Conservation (phyloP, 2,329 filamentous ascomycete species). For the Akanthomyces dipterigenus region DNA sequence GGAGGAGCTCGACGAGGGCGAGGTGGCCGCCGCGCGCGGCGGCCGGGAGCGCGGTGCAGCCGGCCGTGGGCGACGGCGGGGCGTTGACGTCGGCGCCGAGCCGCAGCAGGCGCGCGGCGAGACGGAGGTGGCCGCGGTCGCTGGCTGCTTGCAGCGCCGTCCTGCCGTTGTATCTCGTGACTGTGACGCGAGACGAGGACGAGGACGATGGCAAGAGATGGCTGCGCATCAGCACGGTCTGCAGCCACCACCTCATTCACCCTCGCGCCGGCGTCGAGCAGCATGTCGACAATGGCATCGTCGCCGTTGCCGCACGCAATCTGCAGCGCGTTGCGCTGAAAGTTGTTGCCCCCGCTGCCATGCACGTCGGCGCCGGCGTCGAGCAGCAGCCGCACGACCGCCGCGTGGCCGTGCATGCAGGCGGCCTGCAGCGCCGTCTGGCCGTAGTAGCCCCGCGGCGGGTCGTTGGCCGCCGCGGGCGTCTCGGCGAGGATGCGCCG, state of each 20-base stretch:
- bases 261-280: background rate
- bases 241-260: background rate
- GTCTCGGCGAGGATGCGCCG: constrained; percentile 20
- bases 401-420: constrained; percentile 19
- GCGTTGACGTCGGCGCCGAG: constrained; percentile 28
- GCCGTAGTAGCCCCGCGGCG: constrained; percentile 27
- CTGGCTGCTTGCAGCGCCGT: constrained; percentile 33
- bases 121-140: constrained; percentile 19
- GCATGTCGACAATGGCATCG: background rate
- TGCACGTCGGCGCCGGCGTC: constrained; percentile 6
- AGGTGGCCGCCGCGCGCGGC: constrained; percentile 13
- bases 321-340: constrained; percentile 6
- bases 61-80: constrained; percentile 15
- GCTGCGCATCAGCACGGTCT: background rate
- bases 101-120: constrained; percentile 23
- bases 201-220: too few relatives aligned
- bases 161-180: constrained; percentile 26
- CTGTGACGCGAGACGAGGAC: background rate
- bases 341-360: background rate
- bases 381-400: background rate
- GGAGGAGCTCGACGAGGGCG: too few relatives aligned
- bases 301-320: constrained; percentile 7
- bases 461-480: constrained; percentile 24
- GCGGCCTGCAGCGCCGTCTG: constrained; percentile 32
- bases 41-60: constrained; percentile 19